A percentile compares a stretch with the other conserved stretches of the same genome.
These are phyloP conservation scores for Blastobotrys muscicola DNA, from an alignment of 805 yeast genomes.

Conservation along the genomic window DNA sequence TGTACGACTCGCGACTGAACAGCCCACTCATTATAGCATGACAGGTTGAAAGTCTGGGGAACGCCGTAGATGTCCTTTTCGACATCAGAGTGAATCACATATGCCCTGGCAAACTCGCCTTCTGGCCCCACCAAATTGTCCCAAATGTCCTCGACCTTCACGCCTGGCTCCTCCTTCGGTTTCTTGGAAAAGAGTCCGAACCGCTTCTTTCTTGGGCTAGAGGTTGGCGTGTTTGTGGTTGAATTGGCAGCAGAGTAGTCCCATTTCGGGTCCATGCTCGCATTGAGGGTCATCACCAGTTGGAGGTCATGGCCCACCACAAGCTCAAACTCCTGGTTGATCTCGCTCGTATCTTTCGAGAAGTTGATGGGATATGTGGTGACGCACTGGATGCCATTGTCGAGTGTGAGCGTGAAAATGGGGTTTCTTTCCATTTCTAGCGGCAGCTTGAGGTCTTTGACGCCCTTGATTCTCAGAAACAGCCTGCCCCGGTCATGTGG, in stretches of 20 bases:
- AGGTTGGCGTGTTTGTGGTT: conserved; percentile 4
- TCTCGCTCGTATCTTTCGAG: conserved; percentile 18
- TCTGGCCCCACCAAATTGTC: conserved; percentile 9
- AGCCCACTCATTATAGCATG: conserved; percentile 75
- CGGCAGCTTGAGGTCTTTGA: conserved; percentile 34
- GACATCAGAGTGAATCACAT: conserved; percentile 51
- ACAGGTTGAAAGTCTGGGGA: conserved; percentile 42
- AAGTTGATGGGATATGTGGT: conserved; percentile 43
- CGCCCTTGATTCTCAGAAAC: conserved; percentile 17
- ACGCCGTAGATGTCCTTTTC: conserved; percentile 47
- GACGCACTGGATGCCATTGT: conserved; percentile 71
- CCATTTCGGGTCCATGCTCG: conserved; percentile 21
- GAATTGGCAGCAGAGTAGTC: no score
- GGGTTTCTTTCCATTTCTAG: conserved; percentile 32
- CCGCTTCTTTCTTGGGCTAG: conserved; percentile 14
- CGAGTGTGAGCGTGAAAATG: conserved; percentile 42
- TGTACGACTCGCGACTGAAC: no score
- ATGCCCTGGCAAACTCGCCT: conserved; percentile 56
- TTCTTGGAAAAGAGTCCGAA: conserved; percentile 13
- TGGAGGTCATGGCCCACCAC: conserved; percentile 53
- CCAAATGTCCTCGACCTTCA: conserved; percentile 10
- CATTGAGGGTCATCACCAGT: conserved; percentile 62
- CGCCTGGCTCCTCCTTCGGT: conserved; percentile 7
- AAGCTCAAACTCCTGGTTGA: conserved; percentile 74
- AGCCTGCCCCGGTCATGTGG: conserved; percentile 18